Percentiles rank a stretch among this genome's conserved stretches.
Evolutionary conservation across 1,284 basidiomycete genomes (phyloP).

Genomic region (Irpex sp.): DNA sequence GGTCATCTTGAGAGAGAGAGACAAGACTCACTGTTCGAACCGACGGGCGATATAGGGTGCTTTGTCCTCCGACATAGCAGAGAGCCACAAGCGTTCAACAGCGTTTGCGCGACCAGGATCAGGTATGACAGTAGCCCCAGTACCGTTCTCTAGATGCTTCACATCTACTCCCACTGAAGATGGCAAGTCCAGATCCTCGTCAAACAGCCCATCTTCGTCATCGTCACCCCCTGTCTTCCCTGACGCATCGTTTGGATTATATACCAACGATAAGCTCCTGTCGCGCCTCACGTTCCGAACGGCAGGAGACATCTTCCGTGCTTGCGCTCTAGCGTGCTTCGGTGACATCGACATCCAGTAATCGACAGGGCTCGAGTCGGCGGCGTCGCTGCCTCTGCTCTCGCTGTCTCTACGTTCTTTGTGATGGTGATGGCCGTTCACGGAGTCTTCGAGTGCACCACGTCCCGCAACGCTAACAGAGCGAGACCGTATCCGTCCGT

Average conservation of each 20-base stretch:
- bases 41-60: constrained; percentile 55
- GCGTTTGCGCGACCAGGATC: constrained; percentile 82
- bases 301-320: constrained; percentile 37
- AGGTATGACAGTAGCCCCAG: constrained; percentile 59
- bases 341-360: constrained; percentile 46
- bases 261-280: constrained; percentile 11
- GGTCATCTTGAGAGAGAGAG: background rate
- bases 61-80: constrained; percentile 80
- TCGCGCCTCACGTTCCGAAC: constrained; percentile 3
- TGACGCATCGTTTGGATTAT: constrained; percentile 18
- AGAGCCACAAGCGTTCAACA: constrained; percentile 75
- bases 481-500: constrained; percentile 22
- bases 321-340: constrained; percentile 40
- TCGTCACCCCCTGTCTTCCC: constrained; percentile 33
- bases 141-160: background rate
- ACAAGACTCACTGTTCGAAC: constrained; percentile 60
- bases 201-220: constrained; percentile 24
- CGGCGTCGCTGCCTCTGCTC: constrained; percentile 10
- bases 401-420: constrained; percentile 5
- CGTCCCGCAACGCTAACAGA: constrained; percentile 17
- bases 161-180: background rate
- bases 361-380: constrained; percentile 23
- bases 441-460: constrained; percentile 13
- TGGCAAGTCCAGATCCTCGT: constrained; percentile 22
- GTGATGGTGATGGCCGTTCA: background rate